Evolutionary conservation across 1,284 basidiomycete species (phyloP).

Genomic region (Amylostereum chailletii): DNA sequence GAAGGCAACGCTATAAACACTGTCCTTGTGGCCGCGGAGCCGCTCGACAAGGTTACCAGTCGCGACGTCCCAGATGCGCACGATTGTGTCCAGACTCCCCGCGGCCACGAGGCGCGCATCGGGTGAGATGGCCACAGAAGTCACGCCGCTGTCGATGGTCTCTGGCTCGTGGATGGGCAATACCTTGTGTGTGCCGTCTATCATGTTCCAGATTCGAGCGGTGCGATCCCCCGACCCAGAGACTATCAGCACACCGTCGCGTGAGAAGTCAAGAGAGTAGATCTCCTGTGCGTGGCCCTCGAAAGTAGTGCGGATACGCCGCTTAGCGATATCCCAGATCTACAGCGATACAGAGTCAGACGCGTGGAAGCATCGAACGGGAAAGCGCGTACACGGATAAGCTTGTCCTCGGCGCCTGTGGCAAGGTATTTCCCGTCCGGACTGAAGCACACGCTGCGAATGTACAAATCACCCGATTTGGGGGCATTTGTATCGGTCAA

Average conservation of each 20-base stretch:
- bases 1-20: slow-evolving; percentile 71
- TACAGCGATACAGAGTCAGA: slow-evolving; percentile 16
- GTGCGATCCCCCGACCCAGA: slow-evolving; percentile 82
- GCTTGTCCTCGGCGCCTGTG: slow-evolving; percentile 64
- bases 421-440: slow-evolving; percentile 62
- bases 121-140: slow-evolving; percentile 55
- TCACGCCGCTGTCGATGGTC: slow-evolving; percentile 57
- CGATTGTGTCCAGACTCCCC: slow-evolving; percentile 67
- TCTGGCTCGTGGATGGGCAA: slow-evolving; percentile 32
- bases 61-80: slow-evolving; percentile 65
- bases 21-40: slow-evolving; percentile 66
- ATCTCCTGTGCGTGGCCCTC: slow-evolving; percentile 84
- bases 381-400: slow-evolving; percentile 44
- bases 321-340: slow-evolving; percentile 81
- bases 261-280: slow-evolving; percentile 79
- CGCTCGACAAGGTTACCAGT: slow-evolving; percentile 62
- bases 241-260: slow-evolving; percentile 70
- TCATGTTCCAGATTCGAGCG: slow-evolving; percentile 77
- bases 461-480: slow-evolving; percentile 54
- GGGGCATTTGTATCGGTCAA: slow-evolving; percentile 49
- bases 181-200: slow-evolving; percentile 39
- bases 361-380: not conserved
- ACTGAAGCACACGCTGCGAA: slow-evolving; percentile 61
- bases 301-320: slow-evolving; percentile 62
- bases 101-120: slow-evolving; percentile 65